These are phyloP conservation scores for Panaeolus papilionaceus DNA, from an alignment of 768 basidiomycete genomes.

Conservation along the genomic window DNA sequence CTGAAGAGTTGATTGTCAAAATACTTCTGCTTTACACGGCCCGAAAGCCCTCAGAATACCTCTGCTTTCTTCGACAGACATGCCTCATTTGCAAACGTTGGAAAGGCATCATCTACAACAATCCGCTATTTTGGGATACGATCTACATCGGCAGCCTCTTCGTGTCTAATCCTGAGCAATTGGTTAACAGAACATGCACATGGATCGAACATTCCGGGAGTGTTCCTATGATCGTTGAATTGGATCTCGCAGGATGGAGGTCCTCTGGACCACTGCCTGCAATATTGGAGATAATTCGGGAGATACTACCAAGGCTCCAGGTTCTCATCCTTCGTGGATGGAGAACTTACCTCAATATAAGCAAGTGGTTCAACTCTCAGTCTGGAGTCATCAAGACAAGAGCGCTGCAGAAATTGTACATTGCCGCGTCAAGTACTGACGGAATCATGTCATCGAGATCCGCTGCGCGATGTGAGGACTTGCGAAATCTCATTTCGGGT, in stretches of 20 bases:
- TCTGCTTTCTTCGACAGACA: background rate
- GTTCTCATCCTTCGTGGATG: background rate
- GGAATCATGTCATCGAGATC: background rate
- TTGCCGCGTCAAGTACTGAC: background rate
- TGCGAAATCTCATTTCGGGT: background rate
- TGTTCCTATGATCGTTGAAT: background rate
- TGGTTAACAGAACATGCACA: background rate
- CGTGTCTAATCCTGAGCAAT: no score
- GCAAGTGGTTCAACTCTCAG: background rate
- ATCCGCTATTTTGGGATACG: background rate
- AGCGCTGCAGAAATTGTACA: background rate
- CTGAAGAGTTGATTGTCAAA: background rate
- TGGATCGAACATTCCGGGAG: background rate
- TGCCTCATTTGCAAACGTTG: background rate
- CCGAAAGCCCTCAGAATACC: background rate
- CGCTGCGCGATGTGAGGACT: background rate
- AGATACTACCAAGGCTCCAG: background rate
- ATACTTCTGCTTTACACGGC: background rate
- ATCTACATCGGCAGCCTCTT: background rate
- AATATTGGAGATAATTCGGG: background rate
- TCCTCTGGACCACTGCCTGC: background rate
- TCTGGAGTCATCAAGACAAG: background rate
- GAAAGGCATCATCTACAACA: conserved; percentile 2
- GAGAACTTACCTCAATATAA: background rate
- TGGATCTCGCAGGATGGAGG: background rate